Percentiles rank a stretch among this genome's conserved stretches.
phyloP scores from a whole-genome alignment of 768 basidiomycete genomes.

The Podaxis carcinomalis region DNA sequence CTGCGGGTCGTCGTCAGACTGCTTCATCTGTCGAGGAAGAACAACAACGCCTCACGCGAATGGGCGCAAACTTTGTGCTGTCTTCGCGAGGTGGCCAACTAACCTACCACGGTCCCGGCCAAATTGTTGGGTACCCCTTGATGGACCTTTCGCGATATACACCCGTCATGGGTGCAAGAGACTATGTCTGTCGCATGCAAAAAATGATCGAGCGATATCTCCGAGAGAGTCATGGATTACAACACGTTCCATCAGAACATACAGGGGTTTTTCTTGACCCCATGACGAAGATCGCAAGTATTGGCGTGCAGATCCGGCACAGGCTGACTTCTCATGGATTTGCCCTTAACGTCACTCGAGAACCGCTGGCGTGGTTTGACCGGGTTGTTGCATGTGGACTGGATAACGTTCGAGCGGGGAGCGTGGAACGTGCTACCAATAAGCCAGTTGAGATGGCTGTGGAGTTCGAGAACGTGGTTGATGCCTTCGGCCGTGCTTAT shows the following conservation, averaged over 20 bases:
- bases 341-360: conserved; percentile 80
- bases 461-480: conserved; percentile 49
- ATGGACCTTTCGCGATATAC: conserved; percentile 81
- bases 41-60: conserved; percentile 52
- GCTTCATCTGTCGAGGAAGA: conserved; percentile 57
- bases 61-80: conserved; percentile 86
- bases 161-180: conserved; percentile 67
- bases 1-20: conserved; percentile 85
- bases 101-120: conserved; percentile 97
- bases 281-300: conserved; percentile 87
- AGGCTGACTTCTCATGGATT: conserved; percentile 95
- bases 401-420: conserved; percentile 74
- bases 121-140: conserved; percentile 93
- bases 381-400: conserved; percentile 89
- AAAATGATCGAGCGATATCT: conserved; percentile 63
- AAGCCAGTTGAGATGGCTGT: conserved; percentile 36
- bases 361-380: conserved; percentile 84
- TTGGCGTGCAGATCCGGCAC: conserved; percentile 95
- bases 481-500: conserved; percentile 42
- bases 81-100: conserved; percentile 87
- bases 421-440: conserved; percentile 46
- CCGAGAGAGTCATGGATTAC: conserved; percentile 52
- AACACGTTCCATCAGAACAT: conserved; percentile 61
- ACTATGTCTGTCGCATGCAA: conserved; percentile 86
- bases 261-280: conserved; percentile 87